Evolutionary conservation across 2,329 filamentous ascomycete genomes (phyloP), one percentile per base, ranked within the genome.

Genomic region (Colletotrichum kahawae): DNA sequence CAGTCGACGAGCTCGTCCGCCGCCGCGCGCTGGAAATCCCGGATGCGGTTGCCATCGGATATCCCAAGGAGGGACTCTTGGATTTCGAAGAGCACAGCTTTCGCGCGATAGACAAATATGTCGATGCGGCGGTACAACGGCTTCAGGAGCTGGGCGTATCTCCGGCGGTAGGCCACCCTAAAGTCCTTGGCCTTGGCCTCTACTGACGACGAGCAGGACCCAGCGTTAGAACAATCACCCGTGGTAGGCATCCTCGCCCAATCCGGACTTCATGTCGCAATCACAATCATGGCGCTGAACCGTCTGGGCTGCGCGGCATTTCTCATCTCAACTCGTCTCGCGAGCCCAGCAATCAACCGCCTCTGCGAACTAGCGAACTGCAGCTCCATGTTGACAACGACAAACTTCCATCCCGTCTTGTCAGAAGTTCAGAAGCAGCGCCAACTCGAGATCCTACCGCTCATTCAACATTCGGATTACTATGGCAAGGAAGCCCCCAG

Each of bases 221-320:
- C 64, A 7, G 33, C 43, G 1, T 36, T 56, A 10, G 66, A 68
- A 8, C 29, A 68, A 21, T 18, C 66, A n/a, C 85, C 88, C 2
- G 83, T 90, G n/a, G 88, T 85, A 1, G 78, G 51, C n/a, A 59
- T 92, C 14, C 82, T 92, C 4, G 89, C 87, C 0, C 83, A 85
- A 3, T 90, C 90, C 0, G 87, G 88, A 74, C 82, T 92, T 6
- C 87, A 90, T 64, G 90, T 90, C 71, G 83, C 91, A 36, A 82
- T 91, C 31, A 87, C 88, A 4, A 82, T 89, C 34, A 84, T 91
- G 56, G 90, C 88, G 0, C 78, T 92, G 51, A 87, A 85, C 38
- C 87, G 89, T 72, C 82, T 92, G 16, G 90, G 90, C 9, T 89
- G 89, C 81, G 86, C 89, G 1, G 84, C 51, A n/a, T 60, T 68